Evolutionary conservation across 306 rosid species (phyloP).

Genomic region (Ammopiptanthus mongolicus): DNA sequence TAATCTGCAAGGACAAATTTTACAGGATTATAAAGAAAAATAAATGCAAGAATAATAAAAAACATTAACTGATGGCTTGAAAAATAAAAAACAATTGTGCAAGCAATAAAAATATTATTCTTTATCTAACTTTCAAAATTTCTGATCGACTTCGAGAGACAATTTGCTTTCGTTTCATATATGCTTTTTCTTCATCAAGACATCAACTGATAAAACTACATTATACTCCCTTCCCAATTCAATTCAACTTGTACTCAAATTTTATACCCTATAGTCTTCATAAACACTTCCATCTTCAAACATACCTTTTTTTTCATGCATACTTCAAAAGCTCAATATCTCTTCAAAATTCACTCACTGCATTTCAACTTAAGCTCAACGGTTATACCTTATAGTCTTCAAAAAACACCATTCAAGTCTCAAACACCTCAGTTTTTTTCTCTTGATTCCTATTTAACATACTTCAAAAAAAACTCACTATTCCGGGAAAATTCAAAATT

Average conservation of each 20-base stretch:
- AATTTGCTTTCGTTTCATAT: background rate
- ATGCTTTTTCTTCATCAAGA: background rate
- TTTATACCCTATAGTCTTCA: background rate
- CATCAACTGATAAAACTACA: background rate
- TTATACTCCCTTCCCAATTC: background rate
- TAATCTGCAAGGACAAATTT: conserved; percentile 64
- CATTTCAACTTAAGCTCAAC: background rate
- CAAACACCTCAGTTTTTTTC: too few relatives aligned
- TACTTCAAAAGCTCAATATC: too few relatives aligned
- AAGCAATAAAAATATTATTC: background rate
- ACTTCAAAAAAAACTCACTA: too few relatives aligned
- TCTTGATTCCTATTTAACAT: too few relatives aligned
- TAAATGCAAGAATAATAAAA: background rate
- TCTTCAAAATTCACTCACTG: background rate
- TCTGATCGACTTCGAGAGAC: background rate
- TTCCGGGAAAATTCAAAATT: too few relatives aligned
- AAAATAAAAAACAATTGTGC: background rate
- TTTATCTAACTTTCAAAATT: background rate
- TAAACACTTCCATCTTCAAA: background rate
- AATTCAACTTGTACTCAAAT: background rate
- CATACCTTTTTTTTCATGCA: background rate
- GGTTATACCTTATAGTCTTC: background rate
- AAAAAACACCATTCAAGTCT: too few relatives aligned
- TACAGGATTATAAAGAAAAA: conserved; percentile 3
- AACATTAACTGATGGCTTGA: background rate